Evolutionary conservation across 495 filamentous ascomycete genomes (phyloP), one percentile per base, ranked within the genome.

Genomic region (Talaromyces thailandensis): DNA sequence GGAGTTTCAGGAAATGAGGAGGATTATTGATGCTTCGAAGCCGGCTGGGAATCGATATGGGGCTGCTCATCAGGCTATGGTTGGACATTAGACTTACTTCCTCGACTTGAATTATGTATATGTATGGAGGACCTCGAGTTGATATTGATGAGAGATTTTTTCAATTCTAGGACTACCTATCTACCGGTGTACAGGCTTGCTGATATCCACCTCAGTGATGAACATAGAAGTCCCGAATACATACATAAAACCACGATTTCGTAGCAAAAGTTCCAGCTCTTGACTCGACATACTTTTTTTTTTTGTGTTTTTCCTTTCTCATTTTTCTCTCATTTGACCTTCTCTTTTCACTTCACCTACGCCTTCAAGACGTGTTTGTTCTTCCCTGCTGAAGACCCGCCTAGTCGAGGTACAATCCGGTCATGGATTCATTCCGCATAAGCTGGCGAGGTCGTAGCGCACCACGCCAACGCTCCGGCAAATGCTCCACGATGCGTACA

Each of bases 21-120:
- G 43, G 35, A 71, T 79, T 35, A 67, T 79, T 53, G 76, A 79
- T 68, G 66, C 64, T 40, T 69, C 70, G 3, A 79, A 79, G 66
- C 75, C 74, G 4, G 66, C 68, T 45, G 76, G 76, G 0, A 69
- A 72, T 40, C 64, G 75, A 55, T 76, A 73, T 63, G 45, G 32
- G 31, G 59, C 70, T 43, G 68, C 61, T n/a, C 57, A 69, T 6
- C 68, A 77, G 70, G 71, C 76, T 11, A 62, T 75, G 72, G 75
- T 78, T 43, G 75, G 75, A 12, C 71, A 77, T 66, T 75, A 67
- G 50, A 35, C 2, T 1, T 51, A 25, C 48, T 51, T 4, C 4
- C 14, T 21, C 8, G 21, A 0, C 9, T 9, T 48, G 43, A 6
- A 48, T 7, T 48, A 48, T 23, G 5, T 18, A 48, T 18, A 48